A percentile compares a stretch with the other conserved stretches of the same genome.
These are phyloP conservation scores for Primulina eburnea DNA, from an alignment of 257 asterid species.

Conservation along the genomic window DNA sequence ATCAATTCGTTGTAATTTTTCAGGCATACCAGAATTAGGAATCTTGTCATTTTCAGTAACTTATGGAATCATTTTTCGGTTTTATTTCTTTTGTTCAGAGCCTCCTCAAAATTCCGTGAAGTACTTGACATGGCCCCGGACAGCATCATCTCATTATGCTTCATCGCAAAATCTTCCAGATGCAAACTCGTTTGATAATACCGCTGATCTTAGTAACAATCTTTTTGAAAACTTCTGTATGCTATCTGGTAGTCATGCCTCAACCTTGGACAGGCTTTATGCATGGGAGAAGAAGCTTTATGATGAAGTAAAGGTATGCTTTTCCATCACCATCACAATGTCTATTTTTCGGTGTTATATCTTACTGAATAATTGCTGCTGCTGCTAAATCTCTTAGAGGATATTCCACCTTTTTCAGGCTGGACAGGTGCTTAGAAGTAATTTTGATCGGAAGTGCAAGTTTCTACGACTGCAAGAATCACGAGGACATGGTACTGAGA, in stretches of 20 bases:
- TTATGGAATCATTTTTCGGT: conserved; percentile 13
- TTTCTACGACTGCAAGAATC: conserved; percentile 82
- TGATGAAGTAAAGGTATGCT: conserved; percentile 91
- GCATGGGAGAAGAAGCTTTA: conserved; percentile 99
- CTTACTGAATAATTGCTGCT: neutral
- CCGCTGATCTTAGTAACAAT: conserved; percentile 46
- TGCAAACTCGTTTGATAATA: conserved; percentile 47
- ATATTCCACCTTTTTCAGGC: conserved; percentile 47
- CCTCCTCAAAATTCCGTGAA: conserved; percentile 69
- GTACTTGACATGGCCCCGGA: conserved; percentile 94
- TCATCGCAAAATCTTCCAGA: conserved; percentile 75
- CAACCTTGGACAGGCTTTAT: conserved; percentile 84
- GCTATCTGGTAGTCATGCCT: conserved; percentile 96
- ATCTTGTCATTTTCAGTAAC: conserved; percentile 5
- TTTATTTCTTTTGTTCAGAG: conserved; percentile 42
- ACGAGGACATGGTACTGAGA: conserved; percentile 60
- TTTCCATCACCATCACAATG: conserved; percentile 4
- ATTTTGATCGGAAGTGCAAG: conserved; percentile 74
- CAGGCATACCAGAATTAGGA: neutral
- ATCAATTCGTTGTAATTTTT: conserved; percentile 21
- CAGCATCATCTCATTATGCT: conserved; percentile 76
- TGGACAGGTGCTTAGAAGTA: conserved; percentile 58
- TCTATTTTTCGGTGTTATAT: neutral
- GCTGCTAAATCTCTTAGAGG: neutral
- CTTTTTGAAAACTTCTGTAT: conserved; percentile 76